Conservation (phyloP, 2,329 filamentous ascomycete genomes). For the Ascochyta pisi region DNA sequence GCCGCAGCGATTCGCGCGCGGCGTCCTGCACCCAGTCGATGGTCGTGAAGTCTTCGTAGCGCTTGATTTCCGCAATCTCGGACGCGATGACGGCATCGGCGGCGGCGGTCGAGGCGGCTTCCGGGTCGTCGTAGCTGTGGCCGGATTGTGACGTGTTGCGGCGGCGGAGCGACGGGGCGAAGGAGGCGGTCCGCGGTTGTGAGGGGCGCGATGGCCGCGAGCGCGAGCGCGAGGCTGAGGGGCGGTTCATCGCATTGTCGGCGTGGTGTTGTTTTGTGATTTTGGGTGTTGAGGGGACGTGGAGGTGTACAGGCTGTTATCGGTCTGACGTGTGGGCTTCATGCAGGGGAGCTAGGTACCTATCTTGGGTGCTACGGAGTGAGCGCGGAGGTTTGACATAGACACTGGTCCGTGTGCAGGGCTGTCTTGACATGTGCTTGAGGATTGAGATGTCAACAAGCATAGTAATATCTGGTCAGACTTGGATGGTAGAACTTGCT, state of each 20-base stretch:
- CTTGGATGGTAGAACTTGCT: not conserved
- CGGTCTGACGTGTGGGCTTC: not conserved
- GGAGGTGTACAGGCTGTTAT: not conserved
- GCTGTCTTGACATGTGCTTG: not conserved
- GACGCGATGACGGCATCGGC: conserved; percentile 81
- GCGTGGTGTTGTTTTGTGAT: not conserved
- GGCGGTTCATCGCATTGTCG: conserved; percentile 32
- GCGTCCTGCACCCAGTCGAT: conserved; percentile 99
- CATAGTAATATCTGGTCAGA: not conserved
- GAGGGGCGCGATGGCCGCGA: conserved; percentile 17
- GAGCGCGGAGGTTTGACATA: not conserved
- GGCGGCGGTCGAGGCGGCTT: conserved; percentile 56
- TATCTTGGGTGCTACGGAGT: conserved; percentile 1
- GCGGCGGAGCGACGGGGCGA: conserved; percentile 61
- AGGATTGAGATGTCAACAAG: not conserved
- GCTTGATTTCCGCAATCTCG: conserved; percentile 96
- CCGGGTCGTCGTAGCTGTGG: conserved; percentile 66
- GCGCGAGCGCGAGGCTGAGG: conserved; percentile 16
- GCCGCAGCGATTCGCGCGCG: conserved; percentile 82
- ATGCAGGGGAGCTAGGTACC: not conserved
- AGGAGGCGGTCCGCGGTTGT: conserved; percentile 52
- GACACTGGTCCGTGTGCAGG: not conserved
- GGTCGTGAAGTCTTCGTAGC: conserved; percentile 98
- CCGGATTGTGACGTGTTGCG: conserved; percentile 73
- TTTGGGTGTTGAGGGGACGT: not conserved